Evolutionary conservation across 805 yeast species (phyloP).

Genomic region (Candida ortonii): DNA sequence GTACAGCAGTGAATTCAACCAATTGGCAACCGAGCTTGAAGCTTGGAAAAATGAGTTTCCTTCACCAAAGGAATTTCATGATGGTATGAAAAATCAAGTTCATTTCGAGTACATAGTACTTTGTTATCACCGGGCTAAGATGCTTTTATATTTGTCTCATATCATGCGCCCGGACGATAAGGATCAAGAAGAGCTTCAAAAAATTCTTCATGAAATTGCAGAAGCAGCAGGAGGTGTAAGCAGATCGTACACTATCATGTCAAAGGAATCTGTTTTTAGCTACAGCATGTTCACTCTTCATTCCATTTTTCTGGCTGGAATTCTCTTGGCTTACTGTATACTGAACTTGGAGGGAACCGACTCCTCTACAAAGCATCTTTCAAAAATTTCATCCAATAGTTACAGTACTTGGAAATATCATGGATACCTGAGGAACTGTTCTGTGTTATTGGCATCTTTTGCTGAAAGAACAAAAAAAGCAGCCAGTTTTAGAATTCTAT

Average conservation of each 20-base stretch:
- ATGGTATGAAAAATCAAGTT: slow-evolving; percentile 13
- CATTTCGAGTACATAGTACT: slow-evolving; percentile 15
- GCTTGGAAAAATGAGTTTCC: slow-evolving; percentile 13
- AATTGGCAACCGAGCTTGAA: slow-evolving; percentile 10
- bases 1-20: slow-evolving; percentile 4
- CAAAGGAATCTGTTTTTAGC: slow-evolving; percentile 13
- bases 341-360: slow-evolving; percentile 10
- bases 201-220: slow-evolving; percentile 7
- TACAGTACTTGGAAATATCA: slow-evolving; percentile 12
- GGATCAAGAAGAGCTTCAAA: slow-evolving; percentile 3
- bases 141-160: slow-evolving; percentile 13
- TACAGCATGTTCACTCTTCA: slow-evolving; percentile 21
- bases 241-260: slow-evolving; percentile 11
- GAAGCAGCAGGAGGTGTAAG: slow-evolving; percentile 22
- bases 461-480: slow-evolving; percentile 21
- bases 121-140: slow-evolving; percentile 17
- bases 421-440: slow-evolving; percentile 16
- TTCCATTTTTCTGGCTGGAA: slow-evolving; percentile 17
- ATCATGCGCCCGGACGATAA: slow-evolving; percentile 8
- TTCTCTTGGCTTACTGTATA: slow-evolving; percentile 17
- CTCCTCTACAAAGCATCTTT: neutral
- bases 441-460: slow-evolving; percentile 16
- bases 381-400: too few species aligned
- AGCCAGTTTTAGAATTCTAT: slow-evolving; percentile 18
- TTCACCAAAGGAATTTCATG: slow-evolving; percentile 9